phyloP scores from a whole-genome alignment of 1,284 basidiomycete genomes.

The Dichomitus squalens region DNA sequence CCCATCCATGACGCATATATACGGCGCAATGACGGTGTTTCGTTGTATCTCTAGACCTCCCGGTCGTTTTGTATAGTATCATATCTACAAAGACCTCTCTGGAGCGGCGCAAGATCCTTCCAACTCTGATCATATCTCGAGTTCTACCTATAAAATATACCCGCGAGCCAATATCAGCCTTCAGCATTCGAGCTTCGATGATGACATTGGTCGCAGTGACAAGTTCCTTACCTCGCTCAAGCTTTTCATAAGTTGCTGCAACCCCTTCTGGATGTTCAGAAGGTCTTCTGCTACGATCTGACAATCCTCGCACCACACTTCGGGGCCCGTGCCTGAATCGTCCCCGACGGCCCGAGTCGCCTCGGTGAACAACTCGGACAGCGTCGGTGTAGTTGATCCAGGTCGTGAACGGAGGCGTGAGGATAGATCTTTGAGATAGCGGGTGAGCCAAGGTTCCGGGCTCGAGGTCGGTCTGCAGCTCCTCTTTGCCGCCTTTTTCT shows the following conservation, averaged over 20 bases:
- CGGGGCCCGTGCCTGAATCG: background rate
- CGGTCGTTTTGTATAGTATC: too few relatives aligned
- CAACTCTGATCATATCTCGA: too few relatives aligned
- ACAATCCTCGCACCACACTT: background rate
- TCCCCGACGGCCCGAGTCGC: background rate
- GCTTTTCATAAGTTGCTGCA: background rate
- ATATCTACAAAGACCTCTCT: too few relatives aligned
- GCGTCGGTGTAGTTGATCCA: background rate
- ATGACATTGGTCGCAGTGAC: background rate
- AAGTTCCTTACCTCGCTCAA: background rate
- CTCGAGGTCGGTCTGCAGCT: background rate
- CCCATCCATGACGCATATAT: too few relatives aligned
- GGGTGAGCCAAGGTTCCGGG: background rate
- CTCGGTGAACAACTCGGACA: background rate
- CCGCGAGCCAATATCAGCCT: background rate
- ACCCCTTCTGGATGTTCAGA: background rate
- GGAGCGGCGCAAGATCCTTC: too few relatives aligned
- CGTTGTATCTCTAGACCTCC: too few relatives aligned
- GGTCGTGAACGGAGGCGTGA: background rate
- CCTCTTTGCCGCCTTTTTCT: background rate
- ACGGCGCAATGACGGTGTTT: too few relatives aligned
- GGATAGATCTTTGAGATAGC: background rate
- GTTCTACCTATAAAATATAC: background rate
- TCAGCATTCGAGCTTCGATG: constrained; percentile 1
- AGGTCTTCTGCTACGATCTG: background rate